Conservation (phyloP, 371 early-diverging fungal species). For the Syncephalastrum sp. region DNA sequence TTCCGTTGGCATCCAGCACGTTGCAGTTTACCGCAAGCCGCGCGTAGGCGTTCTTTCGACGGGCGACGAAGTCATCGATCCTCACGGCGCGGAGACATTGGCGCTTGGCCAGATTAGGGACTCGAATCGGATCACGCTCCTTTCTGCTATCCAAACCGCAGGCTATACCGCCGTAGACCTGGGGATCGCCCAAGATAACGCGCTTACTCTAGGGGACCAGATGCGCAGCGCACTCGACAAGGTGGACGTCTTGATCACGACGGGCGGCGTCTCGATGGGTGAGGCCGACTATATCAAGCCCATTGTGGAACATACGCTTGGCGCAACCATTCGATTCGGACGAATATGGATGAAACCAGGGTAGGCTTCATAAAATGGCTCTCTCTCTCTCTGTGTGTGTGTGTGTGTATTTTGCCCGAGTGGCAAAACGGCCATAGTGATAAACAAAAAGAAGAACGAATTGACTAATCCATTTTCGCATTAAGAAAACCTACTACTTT, state of each 20-base stretch:
- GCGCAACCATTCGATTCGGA: constrained; percentile 83
- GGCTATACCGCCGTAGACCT: constrained; percentile 74
- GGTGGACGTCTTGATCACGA: constrained; percentile 81
- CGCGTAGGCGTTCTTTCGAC: constrained; percentile 82
- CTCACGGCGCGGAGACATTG: constrained; percentile 40
- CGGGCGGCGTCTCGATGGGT: constrained; percentile 96
- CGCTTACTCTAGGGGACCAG: constrained; percentile 50
- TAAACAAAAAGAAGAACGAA: neutral
- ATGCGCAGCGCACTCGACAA: constrained; percentile 54
- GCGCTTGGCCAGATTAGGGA: constrained; percentile 76
- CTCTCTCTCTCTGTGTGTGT: neutral
- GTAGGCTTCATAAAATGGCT: constrained; percentile 25
- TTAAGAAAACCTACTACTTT: constrained; percentile 85
- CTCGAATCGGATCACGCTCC: constrained; percentile 80
- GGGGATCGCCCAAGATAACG: constrained; percentile 75
- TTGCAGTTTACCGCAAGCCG: constrained; percentile 68
- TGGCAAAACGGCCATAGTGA: neutral
- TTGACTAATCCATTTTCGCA: constrained; percentile 2
- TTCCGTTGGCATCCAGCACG: constrained; percentile 69
- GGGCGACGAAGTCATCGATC: constrained; percentile 85
- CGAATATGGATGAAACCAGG: constrained; percentile 93
- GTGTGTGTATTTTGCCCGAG: neutral
- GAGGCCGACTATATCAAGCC: constrained; percentile 90
- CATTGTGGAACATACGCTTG: constrained; percentile 72
- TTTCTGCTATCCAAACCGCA: constrained; percentile 59